phyloP scores from a whole-genome alignment of 371 early-diverging fungal genomes.

The Encephalitozoon hellem region DNA sequence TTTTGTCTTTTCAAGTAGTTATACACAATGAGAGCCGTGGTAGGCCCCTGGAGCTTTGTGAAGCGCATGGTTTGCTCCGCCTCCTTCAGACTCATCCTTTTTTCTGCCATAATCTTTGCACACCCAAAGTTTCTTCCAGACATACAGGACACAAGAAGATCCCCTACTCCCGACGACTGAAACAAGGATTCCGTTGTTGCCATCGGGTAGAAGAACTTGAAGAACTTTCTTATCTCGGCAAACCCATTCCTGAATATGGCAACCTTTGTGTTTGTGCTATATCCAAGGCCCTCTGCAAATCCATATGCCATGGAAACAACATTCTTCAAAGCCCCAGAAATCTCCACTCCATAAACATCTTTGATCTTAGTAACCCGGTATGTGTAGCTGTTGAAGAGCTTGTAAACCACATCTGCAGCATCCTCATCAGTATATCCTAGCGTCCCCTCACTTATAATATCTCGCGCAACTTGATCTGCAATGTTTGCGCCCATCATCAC shows the following conservation, averaged over 20 bases:
- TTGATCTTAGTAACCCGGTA: slow-evolving; percentile 72
- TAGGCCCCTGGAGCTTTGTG: slow-evolving; percentile 89
- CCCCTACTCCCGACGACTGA: slow-evolving; percentile 80
- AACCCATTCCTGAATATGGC: slow-evolving; percentile 88
- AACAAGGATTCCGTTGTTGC: slow-evolving; percentile 77
- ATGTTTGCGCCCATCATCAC: slow-evolving; percentile 95
- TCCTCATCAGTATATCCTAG: slow-evolving; percentile 64
- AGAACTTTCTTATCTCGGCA: slow-evolving; percentile 84
- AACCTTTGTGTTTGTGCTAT: slow-evolving; percentile 84
- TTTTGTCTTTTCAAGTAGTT: slow-evolving; percentile 64
- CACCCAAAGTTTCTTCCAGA: slow-evolving; percentile 87
- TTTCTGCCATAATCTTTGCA: slow-evolving; percentile 58
- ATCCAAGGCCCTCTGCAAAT: slow-evolving; percentile 73
- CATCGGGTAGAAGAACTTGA: slow-evolving; percentile 68
- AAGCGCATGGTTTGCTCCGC: slow-evolving; percentile 85
- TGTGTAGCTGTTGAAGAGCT: slow-evolving; percentile 73
- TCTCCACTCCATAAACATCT: slow-evolving; percentile 80
- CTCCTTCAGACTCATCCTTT: slow-evolving; percentile 66
- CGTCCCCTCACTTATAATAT: slow-evolving; percentile 84
- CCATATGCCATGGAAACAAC: slow-evolving; percentile 93
- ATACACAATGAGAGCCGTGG: slow-evolving; percentile 76
- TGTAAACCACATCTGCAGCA: slow-evolving; percentile 68
- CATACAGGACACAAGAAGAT: slow-evolving; percentile 81
- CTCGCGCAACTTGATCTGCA: slow-evolving; percentile 83
- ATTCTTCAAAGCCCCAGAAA: slow-evolving; percentile 95